Evolutionary conservation across 1,284 basidiomycete genomes (phyloP).

Genomic region (Trichosporon coremiiforme): DNA sequence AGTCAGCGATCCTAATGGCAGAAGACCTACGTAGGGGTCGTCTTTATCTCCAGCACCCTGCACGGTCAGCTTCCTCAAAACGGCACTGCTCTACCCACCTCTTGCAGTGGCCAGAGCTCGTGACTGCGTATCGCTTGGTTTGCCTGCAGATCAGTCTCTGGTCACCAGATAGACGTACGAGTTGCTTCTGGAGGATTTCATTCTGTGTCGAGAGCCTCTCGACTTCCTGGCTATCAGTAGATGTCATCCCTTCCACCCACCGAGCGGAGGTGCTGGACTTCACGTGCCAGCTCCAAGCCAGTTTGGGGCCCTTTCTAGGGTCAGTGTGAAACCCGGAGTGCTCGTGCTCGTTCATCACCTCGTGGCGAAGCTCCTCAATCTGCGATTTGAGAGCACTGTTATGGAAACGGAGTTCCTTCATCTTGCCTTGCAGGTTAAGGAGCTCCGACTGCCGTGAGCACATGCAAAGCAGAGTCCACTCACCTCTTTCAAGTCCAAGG

Average conservation of each 20-base stretch:
- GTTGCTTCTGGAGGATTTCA: constrained; percentile 8
- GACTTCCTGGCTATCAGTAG: neutral
- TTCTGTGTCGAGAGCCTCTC: constrained; percentile 9
- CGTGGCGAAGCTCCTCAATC: constrained; percentile 25
- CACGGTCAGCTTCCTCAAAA: neutral
- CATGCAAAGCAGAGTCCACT: neutral
- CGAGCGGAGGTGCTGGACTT: constrained; percentile 3
- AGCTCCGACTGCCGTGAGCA: neutral
- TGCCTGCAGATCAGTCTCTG: neutral
- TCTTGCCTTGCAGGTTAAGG: constrained; percentile 24
- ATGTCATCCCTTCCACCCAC: neutral
- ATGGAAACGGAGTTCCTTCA: constrained; percentile 25
- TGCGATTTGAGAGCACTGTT: constrained; percentile 24
- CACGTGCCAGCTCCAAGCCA: neutral
- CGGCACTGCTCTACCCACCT: neutral
- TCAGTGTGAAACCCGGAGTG: neutral
- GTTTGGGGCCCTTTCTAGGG: neutral
- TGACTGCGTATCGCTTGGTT: neutral
- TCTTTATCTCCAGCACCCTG: neutral
- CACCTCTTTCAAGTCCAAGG: constrained; percentile 18
- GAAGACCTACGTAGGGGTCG: constrained; percentile 19
- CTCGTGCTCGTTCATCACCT: constrained; percentile 1
- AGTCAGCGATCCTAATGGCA: neutral
- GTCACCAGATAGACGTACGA: neutral
- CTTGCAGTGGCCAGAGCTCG: neutral